Conservation (phyloP, 2,329 filamentous ascomycete genomes). For the Emergomyces pasteurianus region DNA sequence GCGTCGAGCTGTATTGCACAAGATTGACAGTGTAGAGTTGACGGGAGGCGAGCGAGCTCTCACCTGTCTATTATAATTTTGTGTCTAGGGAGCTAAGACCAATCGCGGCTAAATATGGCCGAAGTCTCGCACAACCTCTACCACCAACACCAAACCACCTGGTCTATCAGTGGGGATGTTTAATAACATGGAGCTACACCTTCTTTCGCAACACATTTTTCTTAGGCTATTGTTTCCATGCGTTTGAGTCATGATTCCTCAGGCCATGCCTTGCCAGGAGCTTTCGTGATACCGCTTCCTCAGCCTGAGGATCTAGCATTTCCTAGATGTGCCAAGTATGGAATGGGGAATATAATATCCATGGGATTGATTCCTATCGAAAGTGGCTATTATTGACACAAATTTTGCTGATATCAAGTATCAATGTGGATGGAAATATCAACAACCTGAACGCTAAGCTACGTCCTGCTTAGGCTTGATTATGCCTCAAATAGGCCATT, state of each 20-base stretch:
- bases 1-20: neutral
- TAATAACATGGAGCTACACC: neutral
- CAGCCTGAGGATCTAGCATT: too few species aligned
- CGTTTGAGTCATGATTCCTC: neutral
- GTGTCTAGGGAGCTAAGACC: neutral
- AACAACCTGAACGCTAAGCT: neutral
- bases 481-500: neutral
- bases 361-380: neutral
- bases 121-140: neutral
- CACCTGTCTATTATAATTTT: too few species aligned
- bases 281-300: neutral
- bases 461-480: neutral
- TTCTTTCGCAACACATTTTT: neutral
- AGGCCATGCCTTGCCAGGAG: neutral
- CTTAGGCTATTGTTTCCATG: neutral
- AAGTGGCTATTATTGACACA: neutral
- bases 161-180: too few species aligned
- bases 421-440: neutral
- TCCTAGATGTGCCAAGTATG: neutral
- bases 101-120: neutral
- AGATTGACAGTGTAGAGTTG: neutral
- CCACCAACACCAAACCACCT: neutral
- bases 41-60: neutral
- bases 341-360: neutral
- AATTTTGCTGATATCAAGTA: neutral